Base-by-base conservation (phyloP, 257 asterid species). In the Echium plantagineum region DNA sequence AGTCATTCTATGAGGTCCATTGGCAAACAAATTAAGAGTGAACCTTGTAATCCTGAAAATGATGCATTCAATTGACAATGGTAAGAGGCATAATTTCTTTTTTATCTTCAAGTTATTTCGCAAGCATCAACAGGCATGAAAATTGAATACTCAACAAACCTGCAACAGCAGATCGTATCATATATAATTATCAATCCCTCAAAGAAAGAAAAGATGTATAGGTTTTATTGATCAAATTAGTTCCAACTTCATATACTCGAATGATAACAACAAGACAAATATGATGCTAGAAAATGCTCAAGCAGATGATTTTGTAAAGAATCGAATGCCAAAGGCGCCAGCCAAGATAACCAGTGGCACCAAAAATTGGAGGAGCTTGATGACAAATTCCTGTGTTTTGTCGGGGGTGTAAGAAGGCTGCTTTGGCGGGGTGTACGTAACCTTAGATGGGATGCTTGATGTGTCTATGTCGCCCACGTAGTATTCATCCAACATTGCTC, bases 331-430 rank as follows among this genome's bases (percentile, higher is more conserved):
- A 26, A 87, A 69, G 60, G 96, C 94, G 56, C 79, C 77, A 1
- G 85, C 91, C 77, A 87, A 72, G 59, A 87, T 81, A 24, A 81
- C 46, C 64, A 87, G 75, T 54, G 96, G 96, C 35, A 87, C 89
- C 68, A 87, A 74, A 80, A 87, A 81, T 66, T 87, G 96, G 61
- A 87, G 90, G 66, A 87, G 80, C 85, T 79, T 87, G 80, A 87
- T 54, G 51, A 87, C 3, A 53, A 85, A 82, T 52, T 85, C 89
- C 4, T 84, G 61, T 47, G 94, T 74, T 71, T 80, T 79, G 71
- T 81, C 91, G 74, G 77, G 85, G 67, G 69, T 82, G 75, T 70
- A 59, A 38, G 77, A 79, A 48, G 82, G 74, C 78, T 71, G 87
- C 67, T 75, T 77, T 15, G 95, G 86, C 15, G 88, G 80, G 26